These are phyloP conservation scores for Calonectria leucothoes DNA, from an alignment of 2,329 filamentous ascomycete genomes.

Conservation along the genomic window DNA sequence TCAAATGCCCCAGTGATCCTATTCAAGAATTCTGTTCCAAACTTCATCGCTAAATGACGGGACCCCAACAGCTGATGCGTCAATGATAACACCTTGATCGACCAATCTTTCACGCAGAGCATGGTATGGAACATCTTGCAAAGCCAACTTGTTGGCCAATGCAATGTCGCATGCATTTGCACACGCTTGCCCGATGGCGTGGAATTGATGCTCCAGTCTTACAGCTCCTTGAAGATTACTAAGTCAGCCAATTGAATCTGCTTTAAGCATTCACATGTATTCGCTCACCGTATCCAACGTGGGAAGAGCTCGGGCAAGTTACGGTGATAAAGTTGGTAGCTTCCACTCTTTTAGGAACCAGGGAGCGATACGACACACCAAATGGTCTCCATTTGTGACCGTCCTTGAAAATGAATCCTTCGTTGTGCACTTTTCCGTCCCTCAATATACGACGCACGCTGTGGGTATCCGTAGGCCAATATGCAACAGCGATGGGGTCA, in stretches of 20 bases:
- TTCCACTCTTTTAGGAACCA: not conserved
- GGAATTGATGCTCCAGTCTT: conserved; percentile 5
- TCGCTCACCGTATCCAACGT: conserved; percentile 7
- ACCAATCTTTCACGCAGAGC: not conserved
- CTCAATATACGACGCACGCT: not conserved
- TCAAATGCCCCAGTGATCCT: not conserved
- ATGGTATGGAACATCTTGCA: conserved; percentile 4
- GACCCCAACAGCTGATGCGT: not conserved
- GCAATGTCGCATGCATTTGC: conserved; percentile 8
- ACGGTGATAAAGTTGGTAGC: not conserved
- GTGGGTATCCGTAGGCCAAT: conserved; percentile 5
- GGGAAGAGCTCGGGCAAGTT: conserved; percentile 6
- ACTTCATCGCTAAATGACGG: not conserved
- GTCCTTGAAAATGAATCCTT: conserved; percentile 11
- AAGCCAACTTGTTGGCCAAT: not conserved
- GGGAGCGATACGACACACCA: not conserved
- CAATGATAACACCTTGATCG: not conserved
- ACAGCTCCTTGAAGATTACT: not conserved
- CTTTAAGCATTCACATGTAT: not conserved
- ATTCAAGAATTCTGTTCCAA: not conserved
- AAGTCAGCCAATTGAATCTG: not conserved
- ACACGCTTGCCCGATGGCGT: conserved; percentile 2
- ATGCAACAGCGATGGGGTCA: not conserved
- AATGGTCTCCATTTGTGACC: conserved; percentile 1
- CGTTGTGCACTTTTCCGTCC: not conserved